Percentiles rank a stretch among this genome's conserved stretches.
Evolutionary conservation across 257 asterid genomes (phyloP).

Genomic region (Paulownia fortunei): DNA sequence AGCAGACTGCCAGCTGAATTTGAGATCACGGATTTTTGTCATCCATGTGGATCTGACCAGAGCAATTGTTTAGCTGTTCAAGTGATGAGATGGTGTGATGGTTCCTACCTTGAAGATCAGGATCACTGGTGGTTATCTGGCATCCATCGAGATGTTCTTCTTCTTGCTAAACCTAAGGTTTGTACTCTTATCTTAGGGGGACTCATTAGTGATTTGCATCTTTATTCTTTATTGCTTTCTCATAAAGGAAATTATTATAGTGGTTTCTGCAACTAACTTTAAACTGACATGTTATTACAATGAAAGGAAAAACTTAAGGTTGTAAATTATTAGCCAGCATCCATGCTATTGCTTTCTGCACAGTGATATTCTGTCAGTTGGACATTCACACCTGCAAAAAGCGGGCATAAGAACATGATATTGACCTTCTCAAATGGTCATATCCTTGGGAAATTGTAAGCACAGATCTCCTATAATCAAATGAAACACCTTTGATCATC

Average conservation of each 20-base stretch:
- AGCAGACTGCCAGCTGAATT: slow-evolving; percentile 98
- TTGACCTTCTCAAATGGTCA: neutral
- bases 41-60: slow-evolving; percentile 77
- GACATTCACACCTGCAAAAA: neutral
- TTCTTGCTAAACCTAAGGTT: slow-evolving; percentile 94
- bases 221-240: neutral
- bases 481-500: neutral
- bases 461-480: neutral
- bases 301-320: neutral
- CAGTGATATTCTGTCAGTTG: neutral
- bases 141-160: slow-evolving; percentile 94
- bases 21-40: slow-evolving; percentile 89
- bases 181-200: slow-evolving; percentile 25
- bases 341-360: slow-evolving; percentile 4
- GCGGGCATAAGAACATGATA: neutral
- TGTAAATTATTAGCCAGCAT: neutral
- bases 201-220: neutral
- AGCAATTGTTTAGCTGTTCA: slow-evolving; percentile 87
- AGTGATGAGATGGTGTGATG: slow-evolving; percentile 98
- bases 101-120: slow-evolving; percentile 99
- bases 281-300: neutral
- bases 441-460: neutral
- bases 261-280: slow-evolving; percentile 23
- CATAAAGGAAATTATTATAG: neutral
- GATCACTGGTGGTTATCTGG: slow-evolving; percentile 99